Evolutionary conservation across 2,329 filamentous ascomycete species (phyloP), one percentile per base, ranked within the genome.

Genomic region (Pyrenophora tritici-repentis): DNA sequence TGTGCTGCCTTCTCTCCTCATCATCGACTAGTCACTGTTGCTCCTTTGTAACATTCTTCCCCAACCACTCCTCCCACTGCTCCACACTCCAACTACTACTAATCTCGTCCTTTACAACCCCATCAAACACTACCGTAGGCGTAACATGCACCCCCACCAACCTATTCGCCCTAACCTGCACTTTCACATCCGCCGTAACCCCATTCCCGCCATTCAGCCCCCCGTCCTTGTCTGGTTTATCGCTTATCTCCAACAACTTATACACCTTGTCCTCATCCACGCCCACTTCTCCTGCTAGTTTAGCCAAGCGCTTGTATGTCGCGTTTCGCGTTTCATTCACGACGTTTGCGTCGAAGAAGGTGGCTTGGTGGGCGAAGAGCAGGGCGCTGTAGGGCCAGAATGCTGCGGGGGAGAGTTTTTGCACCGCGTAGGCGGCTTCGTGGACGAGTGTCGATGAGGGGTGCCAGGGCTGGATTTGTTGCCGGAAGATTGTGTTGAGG

Each of bases 381-480:
- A 79, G 83, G 34, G 80, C 80, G 73, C 85, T 89, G 74, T 93
- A 97, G 13, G 81, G 79, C 86, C 88, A 96, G 81, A 95, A 97
- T 60, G 85, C 86, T 14, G 81, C 78, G 0, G 89, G 87, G 2
- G 84, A 78, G 6, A 90, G 74, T 43, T 82, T 83, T 62, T 93
- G 81, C 1, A 97, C 90, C 2, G 91, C 93, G 26, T 91, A 83
- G 3, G 80, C 92, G 26, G 91, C 89, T 81, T 97, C 93, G 78
- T 93, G 90, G 48, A 84, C 80, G 22, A 80, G 73, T 0, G 77
- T 80, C 0, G 71, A 91, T 16, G 88, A 91, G 1, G 93, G 93
- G 76, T 97, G 92, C 93, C 93, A 96, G 12, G 91, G 91, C 78
- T 96, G 91, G 66, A 97, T 85, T 72, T 96, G 91, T 72, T 93